Evolutionary conservation across 768 basidiomycete genomes (phyloP).

Genomic region (Collybia nuda): DNA sequence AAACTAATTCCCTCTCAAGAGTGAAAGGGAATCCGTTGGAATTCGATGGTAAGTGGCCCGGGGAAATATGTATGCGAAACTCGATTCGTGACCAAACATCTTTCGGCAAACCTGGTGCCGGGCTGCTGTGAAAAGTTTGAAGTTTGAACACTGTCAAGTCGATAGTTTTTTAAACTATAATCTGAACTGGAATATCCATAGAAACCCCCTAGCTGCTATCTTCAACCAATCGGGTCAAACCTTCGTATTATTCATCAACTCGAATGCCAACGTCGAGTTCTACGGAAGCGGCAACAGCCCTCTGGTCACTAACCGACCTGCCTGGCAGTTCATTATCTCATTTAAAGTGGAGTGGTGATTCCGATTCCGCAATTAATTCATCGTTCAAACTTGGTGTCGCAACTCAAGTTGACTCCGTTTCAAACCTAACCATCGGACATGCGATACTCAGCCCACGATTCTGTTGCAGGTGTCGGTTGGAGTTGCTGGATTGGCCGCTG

Average conservation of each 20-base stretch:
- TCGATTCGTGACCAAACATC: too few species aligned
- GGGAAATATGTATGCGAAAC: too few species aligned
- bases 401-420: conserved; percentile 42
- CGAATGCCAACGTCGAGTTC: neutral
- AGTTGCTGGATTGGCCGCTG: conserved; percentile 51
- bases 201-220: neutral
- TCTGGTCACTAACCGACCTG: conserved; percentile 42
- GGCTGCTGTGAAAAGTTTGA: too few species aligned
- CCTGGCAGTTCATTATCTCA: conserved; percentile 33
- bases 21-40: too few species aligned
- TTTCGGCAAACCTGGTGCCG: too few species aligned
- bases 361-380: conserved; percentile 47
- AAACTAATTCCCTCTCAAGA: too few species aligned
- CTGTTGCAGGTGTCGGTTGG: conserved; percentile 41
- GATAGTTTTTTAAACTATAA: too few species aligned
- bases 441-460: neutral
- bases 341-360: conserved; percentile 33
- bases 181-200: too few species aligned
- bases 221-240: too few species aligned
- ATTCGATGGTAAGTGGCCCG: too few species aligned
- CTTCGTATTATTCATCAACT: neutral
- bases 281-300: conserved; percentile 16
- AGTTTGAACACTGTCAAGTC: too few species aligned
- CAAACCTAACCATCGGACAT: neutral
- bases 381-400: conserved; percentile 53